phyloP scores from a whole-genome alignment of 2,329 filamentous ascomycete genomes.

The Botryotinia convoluta region DNA sequence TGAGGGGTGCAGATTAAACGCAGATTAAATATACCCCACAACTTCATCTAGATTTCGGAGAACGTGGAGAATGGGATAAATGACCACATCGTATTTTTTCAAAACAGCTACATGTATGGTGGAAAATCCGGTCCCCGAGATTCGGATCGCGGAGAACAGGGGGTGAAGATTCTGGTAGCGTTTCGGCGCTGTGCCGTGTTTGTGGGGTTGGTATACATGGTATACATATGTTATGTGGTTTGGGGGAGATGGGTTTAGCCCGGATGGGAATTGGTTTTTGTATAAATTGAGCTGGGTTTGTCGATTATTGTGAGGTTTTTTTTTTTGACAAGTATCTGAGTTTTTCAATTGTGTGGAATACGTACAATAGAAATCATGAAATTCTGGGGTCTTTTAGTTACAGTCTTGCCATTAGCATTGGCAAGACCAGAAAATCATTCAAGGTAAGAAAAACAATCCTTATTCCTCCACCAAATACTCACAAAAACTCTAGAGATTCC shows the following conservation, averaged over 20 bases:
- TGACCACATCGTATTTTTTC: background rate
- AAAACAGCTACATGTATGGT: background rate
- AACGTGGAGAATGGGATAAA: background rate
- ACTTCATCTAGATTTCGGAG: background rate
- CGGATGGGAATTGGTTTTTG: background rate
- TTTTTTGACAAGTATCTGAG: background rate
- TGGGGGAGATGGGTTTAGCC: background rate
- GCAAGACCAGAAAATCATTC: slow-evolving; percentile 9
- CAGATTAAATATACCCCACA: background rate
- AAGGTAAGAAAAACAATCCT: background rate
- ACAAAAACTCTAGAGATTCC: background rate
- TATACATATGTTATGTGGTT: background rate
- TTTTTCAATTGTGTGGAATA: background rate
- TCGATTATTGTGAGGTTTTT: background rate
- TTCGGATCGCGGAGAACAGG: background rate
- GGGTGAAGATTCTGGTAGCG: background rate
- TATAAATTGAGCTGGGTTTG: background rate
- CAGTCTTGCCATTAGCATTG: slow-evolving; percentile 13
- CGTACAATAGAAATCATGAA: background rate
- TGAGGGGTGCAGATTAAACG: background rate
- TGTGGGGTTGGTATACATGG: background rate
- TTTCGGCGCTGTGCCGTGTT: background rate
- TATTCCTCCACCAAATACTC: background rate
- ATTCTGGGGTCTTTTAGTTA: slow-evolving; percentile 1
- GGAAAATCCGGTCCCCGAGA: background rate